A percentile compares a stretch with the other conserved stretches of the same genome.
Conservation (phyloP, 2,329 filamentous ascomycete species). For the Erysiphe neolycopersici region DNA sequence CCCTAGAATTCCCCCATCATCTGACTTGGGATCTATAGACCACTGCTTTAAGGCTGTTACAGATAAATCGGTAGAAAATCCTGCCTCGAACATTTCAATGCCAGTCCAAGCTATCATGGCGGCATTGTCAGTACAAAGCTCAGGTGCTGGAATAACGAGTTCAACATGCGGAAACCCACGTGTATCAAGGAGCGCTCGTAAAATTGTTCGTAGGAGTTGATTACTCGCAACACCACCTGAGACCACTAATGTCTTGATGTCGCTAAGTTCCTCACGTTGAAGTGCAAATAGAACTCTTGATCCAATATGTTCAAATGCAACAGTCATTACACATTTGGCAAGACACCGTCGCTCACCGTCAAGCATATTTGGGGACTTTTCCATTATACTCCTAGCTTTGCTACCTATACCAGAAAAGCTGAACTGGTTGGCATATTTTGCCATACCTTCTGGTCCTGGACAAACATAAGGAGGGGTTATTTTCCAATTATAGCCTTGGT, state of each 20-base stretch:
- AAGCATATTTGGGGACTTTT: constrained; percentile 19
- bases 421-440: constrained; percentile 19
- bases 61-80: constrained; percentile 36
- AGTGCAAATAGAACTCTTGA: constrained; percentile 48
- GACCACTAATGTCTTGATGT: constrained; percentile 40
- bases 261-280: constrained; percentile 12
- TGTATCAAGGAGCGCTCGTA: constrained; percentile 28
- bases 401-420: constrained; percentile 51
- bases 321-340: constrained; percentile 47
- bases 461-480: constrained; percentile 39
- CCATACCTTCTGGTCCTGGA: constrained; percentile 18
- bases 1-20: constrained; percentile 42
- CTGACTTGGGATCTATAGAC: constrained; percentile 36
- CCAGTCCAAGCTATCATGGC: constrained; percentile 94
- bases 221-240: constrained; percentile 84
- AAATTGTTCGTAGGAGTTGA: constrained; percentile 43
- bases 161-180: constrained; percentile 34
- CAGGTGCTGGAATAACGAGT: constrained; percentile 47
- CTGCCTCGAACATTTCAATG: constrained; percentile 69
- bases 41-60: constrained; percentile 39
- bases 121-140: constrained; percentile 79
- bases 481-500: constrained; percentile 32
- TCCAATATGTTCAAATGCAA: constrained; percentile 69
- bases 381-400: constrained; percentile 30
- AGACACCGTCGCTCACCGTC: constrained; percentile 37